Evolutionary conservation across 2,329 filamentous ascomycete genomes (phyloP).

Genomic region (Parafenestella ontariensis): DNA sequence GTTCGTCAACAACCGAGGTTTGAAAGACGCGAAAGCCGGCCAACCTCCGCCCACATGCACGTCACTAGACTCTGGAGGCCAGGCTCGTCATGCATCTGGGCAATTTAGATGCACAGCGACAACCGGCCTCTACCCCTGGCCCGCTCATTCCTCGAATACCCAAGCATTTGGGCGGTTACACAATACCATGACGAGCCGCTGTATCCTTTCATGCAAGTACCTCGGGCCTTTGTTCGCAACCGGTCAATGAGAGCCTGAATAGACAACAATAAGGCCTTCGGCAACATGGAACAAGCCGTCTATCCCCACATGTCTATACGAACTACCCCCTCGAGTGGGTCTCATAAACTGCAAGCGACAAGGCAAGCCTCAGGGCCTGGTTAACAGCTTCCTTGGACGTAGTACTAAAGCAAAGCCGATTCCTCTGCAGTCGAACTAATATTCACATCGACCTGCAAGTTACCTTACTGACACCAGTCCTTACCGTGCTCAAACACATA

Average conservation of each 20-base stretch:
- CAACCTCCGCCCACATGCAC: slow-evolving; percentile 6
- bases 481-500: neutral
- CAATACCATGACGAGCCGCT: slow-evolving; percentile 1
- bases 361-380: slow-evolving; percentile 1
- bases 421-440: neutral
- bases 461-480: neutral
- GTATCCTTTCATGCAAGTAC: neutral
- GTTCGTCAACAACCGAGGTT: slow-evolving; percentile 7
- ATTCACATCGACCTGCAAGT: neutral
- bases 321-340: slow-evolving; percentile 11
- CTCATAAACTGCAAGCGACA: slow-evolving; percentile 8
- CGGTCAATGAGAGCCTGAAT: slow-evolving; percentile 5
- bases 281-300: slow-evolving; percentile 22
- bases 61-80: slow-evolving; percentile 10
- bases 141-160: slow-evolving; percentile 3
- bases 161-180: neutral
- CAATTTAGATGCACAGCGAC: neutral
- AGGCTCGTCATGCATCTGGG: too few relatives aligned
- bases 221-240: slow-evolving; percentile 8
- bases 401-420: slow-evolving; percentile 21
- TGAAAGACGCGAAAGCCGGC: slow-evolving; percentile 2
- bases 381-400: neutral
- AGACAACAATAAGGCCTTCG: slow-evolving; percentile 9
- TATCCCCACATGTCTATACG: slow-evolving; percentile 9
- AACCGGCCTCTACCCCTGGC: slow-evolving; percentile 5